These are phyloP conservation scores for Trypanosomatidae sp. DNA, from an alignment of 208 protist genomes.

Conservation along the genomic window DNA sequence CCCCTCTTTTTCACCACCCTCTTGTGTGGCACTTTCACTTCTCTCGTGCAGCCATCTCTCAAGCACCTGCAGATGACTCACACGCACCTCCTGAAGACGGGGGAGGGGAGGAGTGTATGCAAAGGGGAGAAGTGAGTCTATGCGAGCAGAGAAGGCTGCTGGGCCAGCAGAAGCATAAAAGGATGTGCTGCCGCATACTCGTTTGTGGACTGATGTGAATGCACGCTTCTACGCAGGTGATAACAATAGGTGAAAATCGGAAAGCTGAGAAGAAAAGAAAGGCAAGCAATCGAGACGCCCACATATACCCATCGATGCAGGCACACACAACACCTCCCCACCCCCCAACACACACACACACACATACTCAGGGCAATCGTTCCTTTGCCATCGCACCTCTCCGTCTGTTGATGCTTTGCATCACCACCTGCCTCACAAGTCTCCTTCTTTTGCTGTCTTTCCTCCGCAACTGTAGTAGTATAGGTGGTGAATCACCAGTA, in stretches of 20 bases:
- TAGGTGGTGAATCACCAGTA: conserved; percentile 15
- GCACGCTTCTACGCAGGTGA: background rate
- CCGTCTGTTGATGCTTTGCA: background rate
- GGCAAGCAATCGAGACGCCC: background rate
- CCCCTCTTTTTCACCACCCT: background rate
- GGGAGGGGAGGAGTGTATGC: background rate
- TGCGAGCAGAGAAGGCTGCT: background rate
- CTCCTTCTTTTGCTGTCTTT: background rate
- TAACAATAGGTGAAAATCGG: background rate
- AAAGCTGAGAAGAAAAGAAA: background rate
- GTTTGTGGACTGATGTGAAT: background rate
- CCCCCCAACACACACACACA: background rate
- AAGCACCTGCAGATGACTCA: background rate
- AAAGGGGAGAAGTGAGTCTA: background rate
- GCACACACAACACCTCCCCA: background rate
- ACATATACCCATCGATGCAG: background rate
- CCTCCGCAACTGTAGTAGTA: background rate
- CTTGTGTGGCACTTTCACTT: background rate
- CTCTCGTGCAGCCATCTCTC: background rate
- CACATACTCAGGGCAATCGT: background rate
- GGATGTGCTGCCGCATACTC: background rate
- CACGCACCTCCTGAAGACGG: background rate
- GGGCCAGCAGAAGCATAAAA: background rate
- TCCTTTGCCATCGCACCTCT: background rate
- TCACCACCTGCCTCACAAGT: background rate